Evolutionary conservation across 768 basidiomycete genomes (phyloP).

Genomic region (Lactifluus subvellereus): DNA sequence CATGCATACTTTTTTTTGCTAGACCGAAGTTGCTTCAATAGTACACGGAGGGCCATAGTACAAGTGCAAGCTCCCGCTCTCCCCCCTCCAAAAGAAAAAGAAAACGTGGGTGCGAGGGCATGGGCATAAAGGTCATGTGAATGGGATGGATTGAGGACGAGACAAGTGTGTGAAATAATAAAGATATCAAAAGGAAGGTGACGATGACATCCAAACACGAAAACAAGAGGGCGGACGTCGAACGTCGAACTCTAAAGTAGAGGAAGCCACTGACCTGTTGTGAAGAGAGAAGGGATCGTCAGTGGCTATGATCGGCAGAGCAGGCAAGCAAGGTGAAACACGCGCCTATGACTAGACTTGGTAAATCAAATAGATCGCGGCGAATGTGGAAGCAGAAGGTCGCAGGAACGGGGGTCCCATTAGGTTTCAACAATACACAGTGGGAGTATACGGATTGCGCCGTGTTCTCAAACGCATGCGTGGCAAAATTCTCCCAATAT

Average conservation of each 20-base stretch:
- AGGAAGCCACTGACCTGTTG: conserved; percentile 80
- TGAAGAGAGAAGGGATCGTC: neutral
- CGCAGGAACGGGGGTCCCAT: conserved; percentile 78
- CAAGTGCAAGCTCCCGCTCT: neutral
- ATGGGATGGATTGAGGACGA: neutral
- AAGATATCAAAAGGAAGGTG: conserved; percentile 12
- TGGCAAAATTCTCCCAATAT: conserved; percentile 95
- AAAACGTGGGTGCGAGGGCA: neutral
- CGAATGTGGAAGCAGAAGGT: conserved; percentile 96
- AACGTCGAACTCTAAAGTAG: conserved; percentile 44
- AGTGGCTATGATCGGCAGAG: neutral
- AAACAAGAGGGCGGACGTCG: neutral
- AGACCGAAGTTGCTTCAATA: neutral
- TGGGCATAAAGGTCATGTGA: neutral
- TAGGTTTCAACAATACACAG: conserved; percentile 82
- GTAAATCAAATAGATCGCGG: conserved; percentile 86
- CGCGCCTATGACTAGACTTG: conserved; percentile 82
- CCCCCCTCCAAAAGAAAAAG: neutral
- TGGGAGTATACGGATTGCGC: conserved; percentile 93
- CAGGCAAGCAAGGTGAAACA: neutral
- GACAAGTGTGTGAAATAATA: conserved; percentile 10
- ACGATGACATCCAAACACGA: neutral
- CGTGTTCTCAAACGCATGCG: conserved; percentile 96
- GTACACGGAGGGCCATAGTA: neutral
- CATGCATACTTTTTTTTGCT: conserved; percentile 5